These are phyloP conservation scores for Corchorus capsularis DNA, from an alignment of 345 rosid species.

Conservation along the genomic window DNA sequence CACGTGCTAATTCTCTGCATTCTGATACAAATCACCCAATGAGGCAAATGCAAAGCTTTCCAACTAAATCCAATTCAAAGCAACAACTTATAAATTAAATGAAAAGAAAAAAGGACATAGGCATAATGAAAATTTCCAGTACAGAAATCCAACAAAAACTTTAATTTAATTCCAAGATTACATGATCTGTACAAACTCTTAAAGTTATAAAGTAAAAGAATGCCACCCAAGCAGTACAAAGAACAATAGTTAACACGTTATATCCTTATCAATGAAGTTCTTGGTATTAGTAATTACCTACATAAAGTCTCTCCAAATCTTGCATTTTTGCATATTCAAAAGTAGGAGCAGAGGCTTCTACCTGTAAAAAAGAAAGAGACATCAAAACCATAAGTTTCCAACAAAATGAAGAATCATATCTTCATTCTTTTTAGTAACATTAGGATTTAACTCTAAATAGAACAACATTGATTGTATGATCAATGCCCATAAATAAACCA, in stretches of 20 bases:
- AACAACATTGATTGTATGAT: not conserved
- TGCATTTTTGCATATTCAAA: slow-evolving; percentile 88
- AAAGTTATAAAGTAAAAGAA: slow-evolving; percentile 6
- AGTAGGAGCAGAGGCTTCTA: slow-evolving; percentile 81
- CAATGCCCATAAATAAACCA: not conserved
- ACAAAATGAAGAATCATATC: not conserved
- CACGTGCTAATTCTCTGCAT: too few species aligned
- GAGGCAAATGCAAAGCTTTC: too few species aligned
- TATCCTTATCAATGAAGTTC: slow-evolving; percentile 8
- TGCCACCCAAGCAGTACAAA: not conserved
- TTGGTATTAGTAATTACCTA: slow-evolving; percentile 50
- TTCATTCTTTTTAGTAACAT: not conserved
- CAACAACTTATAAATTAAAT: too few species aligned
- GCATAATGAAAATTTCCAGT: too few species aligned
- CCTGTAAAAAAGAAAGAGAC: slow-evolving; percentile 39
- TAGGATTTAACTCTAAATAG: not conserved
- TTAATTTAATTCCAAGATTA: not conserved
- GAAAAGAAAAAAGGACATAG: too few species aligned
- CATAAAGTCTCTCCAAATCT: slow-evolving; percentile 78
- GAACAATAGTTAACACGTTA: not conserved
- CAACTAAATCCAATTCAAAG: too few species aligned
- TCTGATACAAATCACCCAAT: too few species aligned
- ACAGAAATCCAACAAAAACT: too few species aligned
- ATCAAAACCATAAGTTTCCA: slow-evolving; percentile 20
- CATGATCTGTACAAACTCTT: not conserved